Evolutionary conservation across 192 early-diverging fungal genomes (phyloP).

Genomic region (Backusella psychrophila): DNA sequence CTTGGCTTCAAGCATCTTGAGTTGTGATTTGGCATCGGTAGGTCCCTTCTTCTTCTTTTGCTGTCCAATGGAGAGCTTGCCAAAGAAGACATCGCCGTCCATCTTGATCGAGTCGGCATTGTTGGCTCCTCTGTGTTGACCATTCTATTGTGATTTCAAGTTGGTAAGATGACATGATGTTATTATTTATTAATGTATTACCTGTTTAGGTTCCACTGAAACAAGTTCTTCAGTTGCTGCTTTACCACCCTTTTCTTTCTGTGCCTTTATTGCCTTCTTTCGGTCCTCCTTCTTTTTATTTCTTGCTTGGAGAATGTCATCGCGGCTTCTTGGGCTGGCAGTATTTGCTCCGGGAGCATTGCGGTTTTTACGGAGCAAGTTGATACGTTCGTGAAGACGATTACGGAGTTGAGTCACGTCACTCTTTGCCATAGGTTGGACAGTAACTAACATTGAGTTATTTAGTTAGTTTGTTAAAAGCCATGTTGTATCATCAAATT

Average conservation of each 20-base stretch:
- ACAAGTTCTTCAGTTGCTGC: conserved; percentile 54
- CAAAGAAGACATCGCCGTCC: conserved; percentile 60
- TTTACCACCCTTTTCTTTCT: conserved; percentile 54
- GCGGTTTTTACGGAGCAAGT: conserved; percentile 56
- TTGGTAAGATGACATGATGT: no score
- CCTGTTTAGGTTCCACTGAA: conserved; percentile 22
- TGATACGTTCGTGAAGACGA: conserved; percentile 65
- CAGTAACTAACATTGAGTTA: background rate
- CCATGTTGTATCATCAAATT: no score
- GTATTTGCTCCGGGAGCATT: conserved; percentile 54
- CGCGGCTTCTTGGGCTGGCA: conserved; percentile 55
- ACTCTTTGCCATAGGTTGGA: conserved; percentile 40
- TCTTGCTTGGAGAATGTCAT: conserved; percentile 77
- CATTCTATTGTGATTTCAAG: background rate
- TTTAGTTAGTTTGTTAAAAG: no score
- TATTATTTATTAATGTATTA: background rate
- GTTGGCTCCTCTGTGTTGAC: conserved; percentile 5
- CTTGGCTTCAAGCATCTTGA: conserved; percentile 72
- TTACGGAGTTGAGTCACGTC: conserved; percentile 58
- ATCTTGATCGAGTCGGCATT: conserved; percentile 44
- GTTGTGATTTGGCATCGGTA: conserved; percentile 57
- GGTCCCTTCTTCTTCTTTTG: conserved; percentile 65
- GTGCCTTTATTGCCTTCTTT: conserved; percentile 59
- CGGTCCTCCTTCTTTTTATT: conserved; percentile 65
- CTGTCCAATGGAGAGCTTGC: conserved; percentile 65